Conservation (phyloP, 805 yeast species). For the Wickerhamomyces kurtzmanii region DNA sequence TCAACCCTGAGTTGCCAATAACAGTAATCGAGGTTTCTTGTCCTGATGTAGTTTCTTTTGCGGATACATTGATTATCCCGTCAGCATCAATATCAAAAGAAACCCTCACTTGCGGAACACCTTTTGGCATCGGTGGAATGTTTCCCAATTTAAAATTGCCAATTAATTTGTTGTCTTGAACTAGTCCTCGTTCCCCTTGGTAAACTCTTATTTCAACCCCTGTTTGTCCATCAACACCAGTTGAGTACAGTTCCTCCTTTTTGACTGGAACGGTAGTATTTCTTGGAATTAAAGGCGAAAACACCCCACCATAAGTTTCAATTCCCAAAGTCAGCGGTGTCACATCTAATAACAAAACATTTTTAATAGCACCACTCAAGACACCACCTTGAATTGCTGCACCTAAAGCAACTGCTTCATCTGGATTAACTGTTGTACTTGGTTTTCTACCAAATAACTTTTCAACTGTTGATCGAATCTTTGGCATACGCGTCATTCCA, state of each 20-base stretch:
- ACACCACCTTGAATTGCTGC: constrained; percentile 89
- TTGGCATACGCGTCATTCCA: constrained; percentile 89
- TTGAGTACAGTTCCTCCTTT: constrained; percentile 65
- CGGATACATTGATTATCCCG: constrained; percentile 76
- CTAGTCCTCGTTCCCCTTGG: constrained; percentile 77
- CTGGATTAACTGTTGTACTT: constrained; percentile 72
- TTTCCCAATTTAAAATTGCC: constrained; percentile 69
- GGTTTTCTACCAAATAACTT: constrained; percentile 56
- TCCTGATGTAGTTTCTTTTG: constrained; percentile 74
- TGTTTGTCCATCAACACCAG: constrained; percentile 79
- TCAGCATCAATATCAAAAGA: constrained; percentile 76
- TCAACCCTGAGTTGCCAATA: constrained; percentile 50
- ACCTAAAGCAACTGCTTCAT: constrained; percentile 84
- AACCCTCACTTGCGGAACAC: constrained; percentile 72
- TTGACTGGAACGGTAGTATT: constrained; percentile 70
- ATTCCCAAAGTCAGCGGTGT: constrained; percentile 76
- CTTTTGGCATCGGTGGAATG: constrained; percentile 72
- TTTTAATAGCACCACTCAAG: constrained; percentile 73
- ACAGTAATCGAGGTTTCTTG: constrained; percentile 66
- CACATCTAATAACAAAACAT: constrained; percentile 70
- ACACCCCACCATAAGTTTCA: constrained; percentile 76
- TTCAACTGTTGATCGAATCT: constrained; percentile 56
- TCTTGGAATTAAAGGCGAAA: constrained; percentile 68
- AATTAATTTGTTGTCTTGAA: constrained; percentile 68
- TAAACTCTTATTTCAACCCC: constrained; percentile 72